phyloP scores from a whole-genome alignment of 2,329 filamentous ascomycete genomes.

The Nakataea oryzae region DNA sequence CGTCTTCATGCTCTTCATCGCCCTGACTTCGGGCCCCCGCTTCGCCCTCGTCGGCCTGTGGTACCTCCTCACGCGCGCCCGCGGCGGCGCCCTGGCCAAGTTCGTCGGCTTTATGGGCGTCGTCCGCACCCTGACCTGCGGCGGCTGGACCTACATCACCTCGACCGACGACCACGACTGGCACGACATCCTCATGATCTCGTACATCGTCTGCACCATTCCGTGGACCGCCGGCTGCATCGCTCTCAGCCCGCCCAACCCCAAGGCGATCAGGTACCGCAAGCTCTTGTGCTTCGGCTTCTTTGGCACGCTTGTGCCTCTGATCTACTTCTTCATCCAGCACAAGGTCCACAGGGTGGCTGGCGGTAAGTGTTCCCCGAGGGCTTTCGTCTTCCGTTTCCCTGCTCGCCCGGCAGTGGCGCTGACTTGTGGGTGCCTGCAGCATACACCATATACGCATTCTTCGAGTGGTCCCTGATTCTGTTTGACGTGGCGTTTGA shows the following conservation, averaged over 20 bases:
- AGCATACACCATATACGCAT: constrained; percentile 97
- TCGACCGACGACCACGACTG: constrained; percentile 97
- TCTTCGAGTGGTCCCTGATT: constrained; percentile 95
- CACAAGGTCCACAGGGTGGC: constrained; percentile 93
- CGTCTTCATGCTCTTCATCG: constrained; percentile 95
- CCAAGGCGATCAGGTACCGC: constrained; percentile 73
- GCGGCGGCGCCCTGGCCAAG: constrained; percentile 67
- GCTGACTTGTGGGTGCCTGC: constrained; percentile 2
- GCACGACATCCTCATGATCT: constrained; percentile 99
- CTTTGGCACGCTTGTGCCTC: constrained; percentile 79
- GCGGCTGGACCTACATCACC: constrained; percentile 97
- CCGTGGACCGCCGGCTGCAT: constrained; percentile 94
- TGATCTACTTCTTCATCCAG: constrained; percentile 97
- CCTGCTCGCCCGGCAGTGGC: background rate
- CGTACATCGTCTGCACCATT: constrained; percentile 85
- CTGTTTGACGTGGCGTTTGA: constrained; percentile 95
- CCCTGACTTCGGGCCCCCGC: constrained; percentile 85
- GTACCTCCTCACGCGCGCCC: constrained; percentile 77
- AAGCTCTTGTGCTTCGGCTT: constrained; percentile 77
- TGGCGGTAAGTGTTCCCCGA: constrained; percentile 58
- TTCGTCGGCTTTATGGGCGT: constrained; percentile 71
- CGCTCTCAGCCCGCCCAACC: constrained; percentile 75
- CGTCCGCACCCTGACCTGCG: constrained; percentile 85
- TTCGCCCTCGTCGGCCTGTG: constrained; percentile 85
- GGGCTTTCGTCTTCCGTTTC: background rate